phyloP scores from a whole-genome alignment of 2,329 filamentous ascomycete genomes.

The Stachybotrys chartarum region DNA sequence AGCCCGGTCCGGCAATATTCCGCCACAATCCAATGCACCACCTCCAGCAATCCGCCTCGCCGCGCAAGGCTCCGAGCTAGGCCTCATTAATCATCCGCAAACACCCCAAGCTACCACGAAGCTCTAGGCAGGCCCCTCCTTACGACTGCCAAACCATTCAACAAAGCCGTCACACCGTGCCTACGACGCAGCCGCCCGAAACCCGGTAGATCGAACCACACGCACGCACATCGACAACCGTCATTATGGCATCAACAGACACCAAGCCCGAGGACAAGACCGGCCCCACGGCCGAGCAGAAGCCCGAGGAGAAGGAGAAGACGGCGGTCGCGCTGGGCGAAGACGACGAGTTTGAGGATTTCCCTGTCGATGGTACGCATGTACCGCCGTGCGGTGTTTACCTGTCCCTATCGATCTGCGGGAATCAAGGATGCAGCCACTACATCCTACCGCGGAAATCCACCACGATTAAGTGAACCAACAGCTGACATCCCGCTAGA shows the following conservation, averaged over 20 bases:
- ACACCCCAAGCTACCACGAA: background rate
- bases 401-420: no score
- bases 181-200: no score
- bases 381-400: no score
- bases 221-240: background rate
- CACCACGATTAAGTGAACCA: background rate
- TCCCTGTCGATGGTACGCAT: slow-evolving; percentile 82
- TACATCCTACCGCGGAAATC: background rate
- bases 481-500: slow-evolving; percentile 44
- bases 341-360: slow-evolving; percentile 99
- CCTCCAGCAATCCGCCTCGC: background rate
- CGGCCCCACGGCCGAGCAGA: slow-evolving; percentile 16
- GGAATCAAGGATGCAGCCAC: background rate
- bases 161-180: background rate
- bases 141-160: background rate
- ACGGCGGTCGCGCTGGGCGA: slow-evolving; percentile 68
- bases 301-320: slow-evolving; percentile 33
- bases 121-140: background rate
- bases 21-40: background rate
- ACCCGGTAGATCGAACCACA: no score
- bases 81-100: background rate
- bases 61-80: slow-evolving; percentile 1
- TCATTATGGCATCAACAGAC: slow-evolving; percentile 10
- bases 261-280: slow-evolving; percentile 27
- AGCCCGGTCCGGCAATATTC: background rate